Evolutionary conservation across 305 asterid genomes (phyloP).

Genomic region (Fraxinus paxiana): DNA sequence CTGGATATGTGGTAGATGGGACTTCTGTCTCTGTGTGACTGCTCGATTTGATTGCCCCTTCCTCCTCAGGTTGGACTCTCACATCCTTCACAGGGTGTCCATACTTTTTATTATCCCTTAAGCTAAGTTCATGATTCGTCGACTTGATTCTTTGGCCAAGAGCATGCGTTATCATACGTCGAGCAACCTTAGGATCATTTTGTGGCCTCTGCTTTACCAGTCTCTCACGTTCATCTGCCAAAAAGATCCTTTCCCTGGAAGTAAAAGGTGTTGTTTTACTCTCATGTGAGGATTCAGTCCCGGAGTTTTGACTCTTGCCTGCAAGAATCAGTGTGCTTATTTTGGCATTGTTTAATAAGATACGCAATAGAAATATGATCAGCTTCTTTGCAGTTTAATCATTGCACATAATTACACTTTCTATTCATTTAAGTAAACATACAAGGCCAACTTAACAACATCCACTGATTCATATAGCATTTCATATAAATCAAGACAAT

Average conservation of each 20-base stretch:
- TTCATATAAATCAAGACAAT: neutral
- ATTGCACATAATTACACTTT: neutral
- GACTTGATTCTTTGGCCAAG: slow-evolving; percentile 66
- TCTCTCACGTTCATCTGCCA: slow-evolving; percentile 39
- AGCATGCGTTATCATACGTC: slow-evolving; percentile 85
- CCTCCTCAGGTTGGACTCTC: slow-evolving; percentile 27
- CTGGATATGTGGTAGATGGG: slow-evolving; percentile 22
- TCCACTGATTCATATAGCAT: neutral
- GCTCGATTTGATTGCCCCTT: slow-evolving; percentile 18
- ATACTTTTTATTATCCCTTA: slow-evolving; percentile 24
- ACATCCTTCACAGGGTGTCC: slow-evolving; percentile 27
- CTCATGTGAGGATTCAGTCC: slow-evolving; percentile 50
- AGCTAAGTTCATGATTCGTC: slow-evolving; percentile 28
- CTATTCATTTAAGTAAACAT: neutral
- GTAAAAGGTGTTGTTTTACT: slow-evolving; percentile 67
- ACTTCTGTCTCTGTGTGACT: slow-evolving; percentile 21
- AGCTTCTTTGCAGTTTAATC: neutral
- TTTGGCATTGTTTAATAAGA: neutral
- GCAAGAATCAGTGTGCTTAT: slow-evolving; percentile 18
- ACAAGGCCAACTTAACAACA: neutral
- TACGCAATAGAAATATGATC: neutral
- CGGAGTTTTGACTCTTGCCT: slow-evolving; percentile 32
- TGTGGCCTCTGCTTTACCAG: slow-evolving; percentile 61
- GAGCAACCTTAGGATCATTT: slow-evolving; percentile 70
- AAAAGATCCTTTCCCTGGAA: slow-evolving; percentile 66